Evolutionary conservation across 1,284 basidiomycete genomes (phyloP).

Genomic region (Filobasidium uniguttulatum): DNA sequence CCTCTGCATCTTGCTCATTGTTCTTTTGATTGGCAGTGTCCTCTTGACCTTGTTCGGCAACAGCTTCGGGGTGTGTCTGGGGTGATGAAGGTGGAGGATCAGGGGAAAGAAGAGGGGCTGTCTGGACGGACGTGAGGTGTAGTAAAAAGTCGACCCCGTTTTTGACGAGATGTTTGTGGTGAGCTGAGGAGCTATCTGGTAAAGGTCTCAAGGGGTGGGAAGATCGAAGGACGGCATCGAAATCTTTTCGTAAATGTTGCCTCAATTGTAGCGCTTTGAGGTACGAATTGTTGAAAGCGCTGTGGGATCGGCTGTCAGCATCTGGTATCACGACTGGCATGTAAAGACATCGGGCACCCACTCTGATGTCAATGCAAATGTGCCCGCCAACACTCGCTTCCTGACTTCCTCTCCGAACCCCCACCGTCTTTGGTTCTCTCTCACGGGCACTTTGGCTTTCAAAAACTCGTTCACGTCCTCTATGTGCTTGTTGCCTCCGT

Average conservation of each 20-base stretch:
- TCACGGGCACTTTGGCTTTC: constrained; percentile 40
- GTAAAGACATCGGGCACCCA: constrained; percentile 38
- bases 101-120: constrained; percentile 50
- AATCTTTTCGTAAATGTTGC: constrained; percentile 56
- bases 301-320: constrained; percentile 26
- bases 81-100: constrained; percentile 8
- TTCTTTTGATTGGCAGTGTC: too few species aligned
- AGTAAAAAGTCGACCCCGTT: constrained; percentile 62
- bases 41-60: too few species aligned
- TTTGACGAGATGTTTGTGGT: constrained; percentile 13
- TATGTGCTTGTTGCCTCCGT: constrained; percentile 37
- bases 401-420: constrained; percentile 78
- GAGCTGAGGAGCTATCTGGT: not conserved
- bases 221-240: constrained; percentile 52
- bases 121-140: constrained; percentile 68
- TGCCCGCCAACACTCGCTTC: constrained; percentile 78
- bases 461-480: constrained; percentile 45
- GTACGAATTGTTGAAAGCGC: constrained; percentile 93
- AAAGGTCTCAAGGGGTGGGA: constrained; percentile 32
- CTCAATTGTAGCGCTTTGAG: constrained; percentile 78
- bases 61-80: not conserved
- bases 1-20: not conserved
- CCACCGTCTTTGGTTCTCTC: constrained; percentile 46
- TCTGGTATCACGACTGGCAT: not conserved
- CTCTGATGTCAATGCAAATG: constrained; percentile 84